Evolutionary conservation across 2,329 filamentous ascomycete genomes (phyloP).

Genomic region (Penicillium sumatraense): DNA sequence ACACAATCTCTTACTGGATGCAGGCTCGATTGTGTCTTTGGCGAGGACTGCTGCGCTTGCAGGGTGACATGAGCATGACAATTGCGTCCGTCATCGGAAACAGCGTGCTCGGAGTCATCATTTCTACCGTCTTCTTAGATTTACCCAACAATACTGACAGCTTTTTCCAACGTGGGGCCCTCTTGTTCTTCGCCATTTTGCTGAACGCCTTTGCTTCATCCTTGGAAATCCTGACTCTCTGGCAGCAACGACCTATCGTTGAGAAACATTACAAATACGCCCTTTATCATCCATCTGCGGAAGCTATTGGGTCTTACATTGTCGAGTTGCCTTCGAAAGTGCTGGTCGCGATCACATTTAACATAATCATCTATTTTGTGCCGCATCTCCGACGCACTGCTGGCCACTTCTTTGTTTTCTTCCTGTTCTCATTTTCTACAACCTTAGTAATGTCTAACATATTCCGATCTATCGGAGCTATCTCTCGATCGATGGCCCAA

Average conservation of each 20-base stretch:
- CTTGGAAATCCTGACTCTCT: constrained; percentile 81
- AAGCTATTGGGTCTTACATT: constrained; percentile 83
- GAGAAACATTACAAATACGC: constrained; percentile 88
- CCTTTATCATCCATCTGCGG: constrained; percentile 87
- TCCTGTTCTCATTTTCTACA: constrained; percentile 73
- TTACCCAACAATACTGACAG: constrained; percentile 65
- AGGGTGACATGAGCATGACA: constrained; percentile 74
- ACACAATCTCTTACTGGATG: constrained; percentile 75
- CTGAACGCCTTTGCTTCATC: constrained; percentile 81
- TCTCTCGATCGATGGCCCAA: constrained; percentile 68
- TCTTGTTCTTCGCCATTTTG: constrained; percentile 83
- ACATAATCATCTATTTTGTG: constrained; percentile 83
- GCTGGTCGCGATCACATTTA: constrained; percentile 72
- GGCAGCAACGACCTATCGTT: constrained; percentile 86
- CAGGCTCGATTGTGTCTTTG: constrained; percentile 79
- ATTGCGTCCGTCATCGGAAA: constrained; percentile 69
- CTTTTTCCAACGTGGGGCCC: constrained; percentile 76
- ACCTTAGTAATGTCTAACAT: constrained; percentile 83
- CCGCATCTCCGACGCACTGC: constrained; percentile 75
- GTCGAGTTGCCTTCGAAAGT: constrained; percentile 84
- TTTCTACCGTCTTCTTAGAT: constrained; percentile 80
- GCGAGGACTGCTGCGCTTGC: constrained; percentile 75
- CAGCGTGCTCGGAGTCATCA: constrained; percentile 72
- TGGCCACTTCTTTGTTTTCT: constrained; percentile 82
- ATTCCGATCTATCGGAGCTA: constrained; percentile 77